phyloP scores from a whole-genome alignment of 805 yeast genomes.

The Candida alai region DNA sequence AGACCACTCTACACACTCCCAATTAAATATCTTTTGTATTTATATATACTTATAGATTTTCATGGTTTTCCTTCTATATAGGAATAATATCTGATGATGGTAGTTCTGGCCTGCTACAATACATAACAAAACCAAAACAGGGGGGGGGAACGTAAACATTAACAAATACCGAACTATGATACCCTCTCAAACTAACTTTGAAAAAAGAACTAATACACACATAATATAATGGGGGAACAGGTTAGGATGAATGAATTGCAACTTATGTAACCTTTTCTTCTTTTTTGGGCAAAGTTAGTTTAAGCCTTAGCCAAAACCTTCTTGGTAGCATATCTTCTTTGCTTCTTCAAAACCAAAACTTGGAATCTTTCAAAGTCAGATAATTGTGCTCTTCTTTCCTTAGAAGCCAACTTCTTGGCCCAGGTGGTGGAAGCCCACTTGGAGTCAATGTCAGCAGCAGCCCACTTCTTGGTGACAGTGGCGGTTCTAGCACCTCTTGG shows the following conservation, averaged over 20 bases:
- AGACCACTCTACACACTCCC: too few relatives aligned
- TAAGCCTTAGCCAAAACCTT: constrained; percentile 97
- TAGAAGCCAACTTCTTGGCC: constrained; percentile 98
- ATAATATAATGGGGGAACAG: background rate
- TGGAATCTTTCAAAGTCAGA: constrained; percentile 99
- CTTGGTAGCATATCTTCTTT: constrained; percentile 91
- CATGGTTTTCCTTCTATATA: constrained; percentile 1
- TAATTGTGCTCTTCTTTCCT: constrained; percentile 88
- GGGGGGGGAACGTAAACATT: constrained; percentile 13
- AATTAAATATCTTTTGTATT: constrained; percentile 2
- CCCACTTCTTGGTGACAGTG: constrained; percentile 88
- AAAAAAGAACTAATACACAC: constrained; percentile 19
- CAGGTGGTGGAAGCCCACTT: constrained; percentile 93
- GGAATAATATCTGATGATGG: background rate
- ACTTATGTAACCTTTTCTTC: too few relatives aligned
- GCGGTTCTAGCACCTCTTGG: constrained; percentile 95
- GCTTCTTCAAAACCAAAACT: constrained; percentile 95
- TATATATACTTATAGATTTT: constrained; percentile 2
- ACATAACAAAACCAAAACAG: background rate
- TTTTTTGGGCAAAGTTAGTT: constrained; percentile 36
- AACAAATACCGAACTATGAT: constrained; percentile 25
- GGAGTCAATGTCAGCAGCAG: constrained; percentile 78
- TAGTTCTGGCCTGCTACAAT: background rate
- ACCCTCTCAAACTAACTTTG: constrained; percentile 23
- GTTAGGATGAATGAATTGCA: too few relatives aligned